Percentiles rank a stretch among this genome's conserved stretches.
Evolutionary conservation across 441 rosid genomes (phyloP).

Genomic region (Pelargonium cotyledonis): DNA sequence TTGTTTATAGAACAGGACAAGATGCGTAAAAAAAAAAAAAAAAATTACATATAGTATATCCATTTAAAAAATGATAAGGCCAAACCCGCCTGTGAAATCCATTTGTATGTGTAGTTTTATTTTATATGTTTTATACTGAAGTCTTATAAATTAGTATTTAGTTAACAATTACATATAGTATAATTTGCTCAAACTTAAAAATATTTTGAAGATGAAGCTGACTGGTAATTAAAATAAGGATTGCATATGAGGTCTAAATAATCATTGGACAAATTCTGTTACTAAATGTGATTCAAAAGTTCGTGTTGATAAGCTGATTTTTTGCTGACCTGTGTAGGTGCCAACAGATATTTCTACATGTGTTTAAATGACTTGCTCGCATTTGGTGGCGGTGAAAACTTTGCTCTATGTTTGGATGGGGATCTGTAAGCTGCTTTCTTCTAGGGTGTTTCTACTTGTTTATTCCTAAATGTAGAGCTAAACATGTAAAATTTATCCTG

Average conservation of each 20-base stretch:
- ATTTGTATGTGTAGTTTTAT: neutral
- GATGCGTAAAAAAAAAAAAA: neutral
- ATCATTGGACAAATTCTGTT: neutral
- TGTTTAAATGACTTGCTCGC: slow-evolving; percentile 85
- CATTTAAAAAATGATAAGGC: neutral
- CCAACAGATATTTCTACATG: slow-evolving; percentile 76
- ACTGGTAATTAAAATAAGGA: neutral
- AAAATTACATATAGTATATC: neutral
- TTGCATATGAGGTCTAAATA: neutral
- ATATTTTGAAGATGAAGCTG: neutral
- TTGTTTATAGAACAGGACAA: neutral
- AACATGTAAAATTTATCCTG: neutral
- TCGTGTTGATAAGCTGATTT: slow-evolving; percentile 15
- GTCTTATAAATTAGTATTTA: neutral
- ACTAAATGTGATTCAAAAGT: neutral
- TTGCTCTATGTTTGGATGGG: slow-evolving; percentile 71
- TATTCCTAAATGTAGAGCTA: neutral
- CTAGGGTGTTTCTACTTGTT: neutral
- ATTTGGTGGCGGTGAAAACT: slow-evolving; percentile 83
- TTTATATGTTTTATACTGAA: neutral
- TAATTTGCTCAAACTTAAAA: neutral
- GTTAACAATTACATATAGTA: neutral
- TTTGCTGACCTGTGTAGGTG: slow-evolving; percentile 41
- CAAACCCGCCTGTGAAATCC: neutral
- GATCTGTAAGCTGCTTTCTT: slow-evolving; percentile 64